phyloP scores from a whole-genome alignment of 208 protist species.

The Acanthamoeba triangularis region DNA sequence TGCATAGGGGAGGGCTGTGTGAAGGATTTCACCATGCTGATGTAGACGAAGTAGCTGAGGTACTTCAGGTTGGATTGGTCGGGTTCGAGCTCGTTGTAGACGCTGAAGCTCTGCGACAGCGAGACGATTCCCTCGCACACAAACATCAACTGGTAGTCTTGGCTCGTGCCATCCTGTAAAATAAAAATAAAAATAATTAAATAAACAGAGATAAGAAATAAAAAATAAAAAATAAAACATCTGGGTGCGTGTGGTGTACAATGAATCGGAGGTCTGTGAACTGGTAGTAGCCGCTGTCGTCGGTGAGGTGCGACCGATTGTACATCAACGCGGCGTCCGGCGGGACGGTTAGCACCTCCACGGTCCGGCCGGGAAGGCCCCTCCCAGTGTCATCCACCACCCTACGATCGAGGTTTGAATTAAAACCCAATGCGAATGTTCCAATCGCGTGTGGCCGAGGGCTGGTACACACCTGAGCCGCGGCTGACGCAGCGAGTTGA shows the following conservation, averaged over 20 bases:
- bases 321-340: background rate
- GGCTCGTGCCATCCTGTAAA: background rate
- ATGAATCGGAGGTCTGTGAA: slow-evolving; percentile 22
- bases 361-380: background rate
- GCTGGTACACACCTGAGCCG: background rate
- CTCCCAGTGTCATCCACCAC: background rate
- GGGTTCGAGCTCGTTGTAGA: slow-evolving; percentile 64
- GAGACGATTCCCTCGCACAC: background rate
- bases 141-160: slow-evolving; percentile 4
- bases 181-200: background rate
- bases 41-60: slow-evolving; percentile 62
- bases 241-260: background rate
- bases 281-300: slow-evolving; percentile 54
- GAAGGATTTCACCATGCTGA: background rate
- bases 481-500: background rate
- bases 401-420: background rate
- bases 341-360: slow-evolving; percentile 22
- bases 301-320: background rate
- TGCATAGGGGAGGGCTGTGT: no score
- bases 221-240: no score
- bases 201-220: background rate
- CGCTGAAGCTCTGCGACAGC: background rate
- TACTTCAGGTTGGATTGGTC: slow-evolving; percentile 20
- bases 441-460: background rate
- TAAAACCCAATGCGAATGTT: no score